Base-by-base conservation (phyloP, 257 asterid species). In the Nicotiana tabacum region DNA sequence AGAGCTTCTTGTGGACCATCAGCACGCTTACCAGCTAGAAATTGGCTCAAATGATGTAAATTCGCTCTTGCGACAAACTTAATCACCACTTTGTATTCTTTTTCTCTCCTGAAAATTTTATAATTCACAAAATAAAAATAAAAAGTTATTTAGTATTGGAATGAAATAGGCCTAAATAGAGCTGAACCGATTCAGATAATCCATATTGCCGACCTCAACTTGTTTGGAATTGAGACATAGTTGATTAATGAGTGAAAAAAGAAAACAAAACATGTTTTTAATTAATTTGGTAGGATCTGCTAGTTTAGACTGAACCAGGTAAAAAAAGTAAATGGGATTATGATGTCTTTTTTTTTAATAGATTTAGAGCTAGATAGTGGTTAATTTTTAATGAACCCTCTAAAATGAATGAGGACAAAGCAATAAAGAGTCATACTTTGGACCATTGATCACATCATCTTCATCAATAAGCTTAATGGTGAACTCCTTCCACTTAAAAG, bases 1-100 rank as follows among this genome's bases (percentile, higher is more conserved):
- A 97, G 97, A 55, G 98, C 97, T 77, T 97, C 98, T 83, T 89
- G 92, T 6, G 98, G 99, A 72, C 97, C 94, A 82, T 97, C 99
- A 1, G 97, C 95, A 2, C 97, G 91, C 86, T 92, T 95, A 15
- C 99, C 98, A n/a, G 98, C 95, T 83, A 97, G 98, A 88, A 97
- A 97, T 87, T 97, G 92, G 61, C 94, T 94, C 72, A 97, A 85
- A 80, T 97, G 98, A 84, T 97, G 96, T 84, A 97, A 87, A 84
- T 91, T 95, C 16, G 99, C 95, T 76, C 91, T 90, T 0, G 98
- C 97, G 2, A 91, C 99, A 81, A 92, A 97, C 90, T 92, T 94
- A 82, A 96, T 89, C 13, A 87, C 94, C 70, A 96, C 98, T 89
- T 91, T 94, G 88, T 90, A 96, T 81, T 90, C 98, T 89, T 96